Percentiles rank a stretch among this genome's conserved stretches.
These are phyloP conservation scores for Yarrowia divulgata DNA, from an alignment of 805 yeast species.

Conservation along the genomic window DNA sequence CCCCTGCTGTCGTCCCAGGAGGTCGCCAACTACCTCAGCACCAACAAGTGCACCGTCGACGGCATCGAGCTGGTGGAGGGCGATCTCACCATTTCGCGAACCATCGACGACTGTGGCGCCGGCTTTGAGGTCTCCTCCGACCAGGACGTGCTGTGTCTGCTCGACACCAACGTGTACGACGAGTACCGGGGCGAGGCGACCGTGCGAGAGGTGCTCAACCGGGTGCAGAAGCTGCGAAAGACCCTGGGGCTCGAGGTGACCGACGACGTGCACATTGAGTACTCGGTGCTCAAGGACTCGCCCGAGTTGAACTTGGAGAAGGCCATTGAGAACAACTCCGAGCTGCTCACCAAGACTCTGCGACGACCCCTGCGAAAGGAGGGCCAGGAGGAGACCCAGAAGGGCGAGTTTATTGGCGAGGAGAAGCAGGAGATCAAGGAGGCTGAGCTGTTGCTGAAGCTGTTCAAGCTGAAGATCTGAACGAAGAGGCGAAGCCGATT, in stretches of 20 bases:
- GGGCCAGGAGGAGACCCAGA: conserved; percentile 54
- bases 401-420: conserved; percentile 68
- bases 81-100: conserved; percentile 89
- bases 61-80: conserved; percentile 88
- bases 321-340: conserved; percentile 69
- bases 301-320: conserved; percentile 54
- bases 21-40: conserved; percentile 73
- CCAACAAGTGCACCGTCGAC: conserved; percentile 82
- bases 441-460: conserved; percentile 33
- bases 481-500: not conserved
- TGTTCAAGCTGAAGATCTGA: conserved; percentile 34
- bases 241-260: conserved; percentile 93
- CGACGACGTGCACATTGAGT: conserved; percentile 91
- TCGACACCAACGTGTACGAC: conserved; percentile 86
- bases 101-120: conserved; percentile 72
- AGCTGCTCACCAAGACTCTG: conserved; percentile 76
- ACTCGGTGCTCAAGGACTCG: conserved; percentile 65
- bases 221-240: conserved; percentile 97
- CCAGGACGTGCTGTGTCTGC: conserved; percentile 84
- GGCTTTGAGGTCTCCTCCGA: conserved; percentile 91
- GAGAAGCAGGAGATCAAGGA: conserved; percentile 72
- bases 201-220: conserved; percentile 95
- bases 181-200: conserved; percentile 92
- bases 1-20: conserved; percentile 82
- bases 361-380: conserved; percentile 65